Evolutionary conservation across 331 rosid species (phyloP).

Genomic region (Saraca asoca): DNA sequence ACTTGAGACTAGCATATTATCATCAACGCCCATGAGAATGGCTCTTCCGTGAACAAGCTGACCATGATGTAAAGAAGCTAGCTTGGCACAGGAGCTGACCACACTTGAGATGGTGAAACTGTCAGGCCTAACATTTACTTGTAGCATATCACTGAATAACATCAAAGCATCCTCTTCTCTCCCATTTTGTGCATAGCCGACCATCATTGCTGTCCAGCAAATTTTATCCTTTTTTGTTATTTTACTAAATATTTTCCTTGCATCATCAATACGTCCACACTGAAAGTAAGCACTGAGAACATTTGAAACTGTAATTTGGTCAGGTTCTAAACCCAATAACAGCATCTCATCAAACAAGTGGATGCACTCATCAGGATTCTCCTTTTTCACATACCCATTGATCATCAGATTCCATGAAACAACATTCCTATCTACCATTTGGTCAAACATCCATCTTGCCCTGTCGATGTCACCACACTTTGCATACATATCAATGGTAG

Average conservation of each 20-base stretch:
- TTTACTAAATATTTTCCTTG: conserved; percentile 41
- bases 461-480: conserved; percentile 47
- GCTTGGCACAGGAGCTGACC: conserved; percentile 55
- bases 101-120: conserved; percentile 53
- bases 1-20: conserved; percentile 50
- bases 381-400: conserved; percentile 48
- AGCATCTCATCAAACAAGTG: conserved; percentile 46
- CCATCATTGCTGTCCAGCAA: conserved; percentile 66
- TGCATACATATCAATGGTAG: conserved; percentile 54
- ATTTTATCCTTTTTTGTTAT: conserved; percentile 44
- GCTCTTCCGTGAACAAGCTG: conserved; percentile 54
- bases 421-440: conserved; percentile 46
- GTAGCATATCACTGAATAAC: conserved; percentile 51
- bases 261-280: conserved; percentile 43
- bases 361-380: conserved; percentile 45
- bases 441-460: conserved; percentile 53
- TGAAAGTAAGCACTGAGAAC: conserved; percentile 52
- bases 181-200: conserved; percentile 50
- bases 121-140: conserved; percentile 47
- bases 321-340: conserved; percentile 50
- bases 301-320: conserved; percentile 49
- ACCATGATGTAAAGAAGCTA: conserved; percentile 52
- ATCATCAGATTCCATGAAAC: conserved; percentile 61
- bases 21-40: conserved; percentile 44
- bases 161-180: conserved; percentile 55